Evolutionary conservation across 306 rosid genomes (phyloP).

Genomic region (barrel medic (Medicago truncatula)): MtrunA17r5.0-ANR NC_053046.1:2300001-2300500

Average conservation of each 20-base stretch:
- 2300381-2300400: slow-evolving; percentile 4
- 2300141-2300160: neutral
- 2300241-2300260: slow-evolving; percentile 2
- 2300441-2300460: slow-evolving; percentile 13
- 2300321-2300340: neutral
- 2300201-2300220: neutral
- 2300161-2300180: too few relatives aligned
- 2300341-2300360: neutral
- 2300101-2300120: too few relatives aligned
- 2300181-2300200: neutral
- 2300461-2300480: slow-evolving; percentile 34
- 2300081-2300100: too few relatives aligned
- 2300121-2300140: neutral
- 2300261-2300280: neutral
- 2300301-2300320: slow-evolving; percentile 4
- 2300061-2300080: neutral
- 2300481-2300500: slow-evolving; percentile 3
- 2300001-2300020: neutral
- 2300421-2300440: neutral
- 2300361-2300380: neutral
- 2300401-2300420: neutral
- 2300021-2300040: neutral
- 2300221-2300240: neutral
- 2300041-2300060: neutral
- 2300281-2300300: neutral